A percentile compares a stretch with the other conserved stretches of the same genome.
Conservation (phyloP, 2,329 filamentous ascomycete species). For the Mycogone perniciosa region DNA sequence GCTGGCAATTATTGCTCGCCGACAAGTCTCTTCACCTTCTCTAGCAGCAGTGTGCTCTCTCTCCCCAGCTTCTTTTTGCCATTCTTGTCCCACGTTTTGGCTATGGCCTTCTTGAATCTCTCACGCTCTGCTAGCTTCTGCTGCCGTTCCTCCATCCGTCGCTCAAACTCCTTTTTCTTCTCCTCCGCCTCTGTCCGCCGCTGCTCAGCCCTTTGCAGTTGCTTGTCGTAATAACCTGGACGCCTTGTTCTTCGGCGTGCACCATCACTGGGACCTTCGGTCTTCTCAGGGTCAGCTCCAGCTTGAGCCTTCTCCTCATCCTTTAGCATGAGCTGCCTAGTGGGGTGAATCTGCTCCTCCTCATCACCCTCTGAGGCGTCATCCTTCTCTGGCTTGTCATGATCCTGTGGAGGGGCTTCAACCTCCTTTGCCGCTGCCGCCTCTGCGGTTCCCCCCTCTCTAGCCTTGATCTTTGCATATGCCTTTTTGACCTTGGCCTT, state of each 20-base stretch:
- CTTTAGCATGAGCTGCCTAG: constrained; percentile 34
- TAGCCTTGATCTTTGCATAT: constrained; percentile 76
- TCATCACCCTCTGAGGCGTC: constrained; percentile 17
- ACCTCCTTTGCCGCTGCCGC: constrained; percentile 19
- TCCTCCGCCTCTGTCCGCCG: constrained; percentile 37
- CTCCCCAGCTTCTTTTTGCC: constrained; percentile 75
- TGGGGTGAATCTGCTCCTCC: constrained; percentile 29
- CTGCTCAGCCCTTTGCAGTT: constrained; percentile 42
- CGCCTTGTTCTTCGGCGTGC: constrained; percentile 30
- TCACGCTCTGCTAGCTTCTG: constrained; percentile 59
- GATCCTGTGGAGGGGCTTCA: constrained; percentile 6
- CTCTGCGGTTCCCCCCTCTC: constrained; percentile 33
- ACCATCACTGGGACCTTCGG: constrained; percentile 23
- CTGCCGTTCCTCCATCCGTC: constrained; percentile 57
- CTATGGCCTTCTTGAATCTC: constrained; percentile 59
- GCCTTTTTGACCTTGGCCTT: constrained; percentile 91
- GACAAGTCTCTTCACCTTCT: constrained; percentile 70
- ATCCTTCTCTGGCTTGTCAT: constrained; percentile 14
- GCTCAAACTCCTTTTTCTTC: constrained; percentile 35
- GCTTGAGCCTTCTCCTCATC: constrained; percentile 32
- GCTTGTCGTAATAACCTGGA: constrained; percentile 61
- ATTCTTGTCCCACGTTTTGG: constrained; percentile 67
- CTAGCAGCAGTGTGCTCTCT: constrained; percentile 71
- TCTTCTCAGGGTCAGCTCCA: constrained; percentile 14
- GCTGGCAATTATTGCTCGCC: constrained; percentile 27